Percentiles rank a stretch among this genome's conserved stretches.
Conservation (phyloP, 2,329 filamentous ascomycete species). For the Fusarium nisikadoi region DNA sequence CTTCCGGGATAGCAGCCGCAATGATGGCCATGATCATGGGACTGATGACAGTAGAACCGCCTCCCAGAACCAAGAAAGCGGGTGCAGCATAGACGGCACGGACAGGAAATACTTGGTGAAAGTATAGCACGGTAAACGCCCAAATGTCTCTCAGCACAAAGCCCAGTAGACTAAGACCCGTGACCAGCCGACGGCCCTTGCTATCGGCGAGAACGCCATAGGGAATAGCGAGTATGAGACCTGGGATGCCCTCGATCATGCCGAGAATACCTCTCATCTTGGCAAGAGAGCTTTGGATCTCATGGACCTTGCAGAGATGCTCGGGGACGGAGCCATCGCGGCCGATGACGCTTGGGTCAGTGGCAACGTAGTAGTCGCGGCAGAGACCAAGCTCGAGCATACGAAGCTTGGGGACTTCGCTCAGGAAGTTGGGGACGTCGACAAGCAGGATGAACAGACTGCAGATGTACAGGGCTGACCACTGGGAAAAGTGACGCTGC, state of each 20-base stretch:
- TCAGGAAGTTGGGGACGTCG: neutral
- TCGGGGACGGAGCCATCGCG: neutral
- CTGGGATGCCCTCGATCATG: neutral
- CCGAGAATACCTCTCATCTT: neutral
- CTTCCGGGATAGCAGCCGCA: neutral
- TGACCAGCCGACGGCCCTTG: neutral
- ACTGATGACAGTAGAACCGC: neutral
- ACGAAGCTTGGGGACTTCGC: neutral
- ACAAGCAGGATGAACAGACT: neutral
- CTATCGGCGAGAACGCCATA: neutral
- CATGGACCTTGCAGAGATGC: neutral
- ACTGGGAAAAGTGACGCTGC: neutral
- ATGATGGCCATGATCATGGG: conserved; percentile 6
- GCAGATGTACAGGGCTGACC: neutral
- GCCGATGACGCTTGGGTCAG: neutral
- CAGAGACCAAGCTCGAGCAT: neutral
- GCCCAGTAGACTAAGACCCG: neutral
- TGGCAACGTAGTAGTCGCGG: neutral
- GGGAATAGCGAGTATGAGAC: neutral
- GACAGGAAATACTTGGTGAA: neutral
- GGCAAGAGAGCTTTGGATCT: neutral
- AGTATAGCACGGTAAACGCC: neutral
- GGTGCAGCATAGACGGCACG: neutral
- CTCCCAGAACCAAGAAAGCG: neutral
- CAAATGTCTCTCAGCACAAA: neutral